Evolutionary conservation across 768 basidiomycete species (phyloP).

Genomic region (Gymnopilus junonius): DNA sequence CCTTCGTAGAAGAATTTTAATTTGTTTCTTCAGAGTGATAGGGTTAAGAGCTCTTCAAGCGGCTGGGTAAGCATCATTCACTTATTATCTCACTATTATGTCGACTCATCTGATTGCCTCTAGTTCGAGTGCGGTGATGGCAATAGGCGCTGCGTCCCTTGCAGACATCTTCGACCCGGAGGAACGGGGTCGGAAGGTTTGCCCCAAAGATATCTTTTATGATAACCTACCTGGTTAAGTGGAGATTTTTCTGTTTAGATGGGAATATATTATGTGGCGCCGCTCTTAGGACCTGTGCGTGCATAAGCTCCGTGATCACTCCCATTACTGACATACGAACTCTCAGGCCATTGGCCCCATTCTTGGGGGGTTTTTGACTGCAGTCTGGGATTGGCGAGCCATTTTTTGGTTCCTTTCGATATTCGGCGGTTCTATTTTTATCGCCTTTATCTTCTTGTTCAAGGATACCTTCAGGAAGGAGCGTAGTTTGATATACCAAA

Average conservation of each 20-base stretch:
- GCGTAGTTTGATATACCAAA: conserved; percentile 81
- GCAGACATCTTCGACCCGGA: conserved; percentile 79
- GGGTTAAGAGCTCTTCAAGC: conserved; percentile 75
- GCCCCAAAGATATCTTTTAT: neutral
- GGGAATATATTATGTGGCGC: conserved; percentile 82
- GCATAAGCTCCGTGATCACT: neutral
- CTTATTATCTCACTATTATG: neutral
- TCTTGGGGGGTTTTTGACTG: conserved; percentile 69
- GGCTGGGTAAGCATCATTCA: conserved; percentile 48
- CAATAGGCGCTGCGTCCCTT: conserved; percentile 77
- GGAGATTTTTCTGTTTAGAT: conserved; percentile 40
- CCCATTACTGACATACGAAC: neutral
- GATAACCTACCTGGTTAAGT: conserved; percentile 9
- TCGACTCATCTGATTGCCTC: neutral
- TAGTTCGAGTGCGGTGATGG: conserved; percentile 68
- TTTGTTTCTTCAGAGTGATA: conserved; percentile 47
- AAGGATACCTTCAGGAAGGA: conserved; percentile 84
- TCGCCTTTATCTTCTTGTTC: conserved; percentile 69
- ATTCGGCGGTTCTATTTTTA: conserved; percentile 55
- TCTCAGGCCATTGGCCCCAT: conserved; percentile 65
- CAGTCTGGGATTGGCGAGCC: conserved; percentile 76
- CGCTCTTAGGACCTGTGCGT: conserved; percentile 69
- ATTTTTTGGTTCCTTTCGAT: conserved; percentile 84
- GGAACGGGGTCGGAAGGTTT: conserved; percentile 69
- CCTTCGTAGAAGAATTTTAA: neutral